Conservation (phyloP, 2,329 filamentous ascomycete genomes). For the Alternaria triticina region DNA sequence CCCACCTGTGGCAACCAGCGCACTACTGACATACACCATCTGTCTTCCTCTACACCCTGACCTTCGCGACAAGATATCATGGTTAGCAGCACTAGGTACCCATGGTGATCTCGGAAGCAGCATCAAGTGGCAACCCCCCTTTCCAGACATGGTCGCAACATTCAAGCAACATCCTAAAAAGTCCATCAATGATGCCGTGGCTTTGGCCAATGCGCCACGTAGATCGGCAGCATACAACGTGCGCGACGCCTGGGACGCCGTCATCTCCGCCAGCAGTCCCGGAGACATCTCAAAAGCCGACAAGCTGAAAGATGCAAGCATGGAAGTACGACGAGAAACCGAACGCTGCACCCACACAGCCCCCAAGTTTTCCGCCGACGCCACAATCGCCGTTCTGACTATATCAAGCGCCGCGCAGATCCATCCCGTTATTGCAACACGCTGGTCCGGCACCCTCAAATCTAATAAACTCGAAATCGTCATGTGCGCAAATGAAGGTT, state of each 20-base stretch:
- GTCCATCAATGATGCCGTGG: slow-evolving; percentile 66
- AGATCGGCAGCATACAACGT: slow-evolving; percentile 68
- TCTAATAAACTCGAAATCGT: slow-evolving; percentile 67
- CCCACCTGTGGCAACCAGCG: slow-evolving; percentile 69
- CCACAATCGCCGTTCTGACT: slow-evolving; percentile 66
- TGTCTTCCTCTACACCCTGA: slow-evolving; percentile 63
- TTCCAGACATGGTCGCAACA: slow-evolving; percentile 67
- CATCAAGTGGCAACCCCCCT: slow-evolving; percentile 70
- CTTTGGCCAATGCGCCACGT: slow-evolving; percentile 69
- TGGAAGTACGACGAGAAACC: slow-evolving; percentile 67
- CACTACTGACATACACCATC: slow-evolving; percentile 69
- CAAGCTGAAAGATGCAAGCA: slow-evolving; percentile 60
- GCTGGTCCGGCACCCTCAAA: slow-evolving; percentile 68
- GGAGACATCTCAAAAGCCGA: slow-evolving; percentile 58
- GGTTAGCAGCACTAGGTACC: slow-evolving; percentile 69
- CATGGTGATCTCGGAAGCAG: slow-evolving; percentile 70
- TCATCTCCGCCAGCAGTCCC: slow-evolving; percentile 60
- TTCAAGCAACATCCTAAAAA: slow-evolving; percentile 69
- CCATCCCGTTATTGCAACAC: slow-evolving; percentile 70
- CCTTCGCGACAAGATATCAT: slow-evolving; percentile 60
- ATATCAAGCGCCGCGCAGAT: slow-evolving; percentile 68
- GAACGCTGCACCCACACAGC: slow-evolving; percentile 66
- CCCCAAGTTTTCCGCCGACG: slow-evolving; percentile 69
- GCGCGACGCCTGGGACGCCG: slow-evolving; percentile 64
- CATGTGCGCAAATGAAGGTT: slow-evolving; percentile 71